Evolutionary conservation across 1,284 basidiomycete genomes (phyloP).

Genomic region (Ustilago hordei): DNA sequence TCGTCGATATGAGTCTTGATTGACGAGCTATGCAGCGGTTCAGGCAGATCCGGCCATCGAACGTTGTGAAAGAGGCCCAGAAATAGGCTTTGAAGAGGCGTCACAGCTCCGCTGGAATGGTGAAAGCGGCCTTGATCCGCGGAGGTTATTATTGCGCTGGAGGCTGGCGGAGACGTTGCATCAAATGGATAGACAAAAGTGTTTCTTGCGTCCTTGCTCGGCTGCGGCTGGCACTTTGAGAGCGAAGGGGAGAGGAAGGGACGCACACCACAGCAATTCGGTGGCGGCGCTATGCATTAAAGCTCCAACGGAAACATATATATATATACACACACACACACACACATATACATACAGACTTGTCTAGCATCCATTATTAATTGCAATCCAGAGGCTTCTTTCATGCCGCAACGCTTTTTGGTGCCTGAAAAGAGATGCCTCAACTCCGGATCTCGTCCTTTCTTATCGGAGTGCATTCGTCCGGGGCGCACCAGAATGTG

Average conservation of each 20-base stretch:
- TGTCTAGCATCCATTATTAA: no score
- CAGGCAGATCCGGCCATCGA: neutral
- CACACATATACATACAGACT: no score
- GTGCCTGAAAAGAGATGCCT: conserved; percentile 3
- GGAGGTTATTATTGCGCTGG: neutral
- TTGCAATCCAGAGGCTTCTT: conserved; percentile 4
- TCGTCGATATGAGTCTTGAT: neutral
- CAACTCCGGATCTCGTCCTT: neutral
- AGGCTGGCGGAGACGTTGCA: neutral
- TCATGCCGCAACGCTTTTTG: conserved; percentile 1
- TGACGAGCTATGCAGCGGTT: neutral
- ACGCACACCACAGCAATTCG: neutral
- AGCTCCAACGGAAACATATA: conserved; percentile 2
- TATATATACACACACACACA: neutral
- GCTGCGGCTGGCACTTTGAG: neutral
- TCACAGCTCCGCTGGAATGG: neutral
- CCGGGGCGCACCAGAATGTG: neutral
- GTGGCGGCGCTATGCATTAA: neutral
- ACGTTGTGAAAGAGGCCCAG: neutral
- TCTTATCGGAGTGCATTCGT: conserved; percentile 5
- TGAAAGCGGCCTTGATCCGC: neutral
- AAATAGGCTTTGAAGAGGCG: neutral
- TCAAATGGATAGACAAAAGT: conserved; percentile 2
- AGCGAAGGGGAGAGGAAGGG: neutral
- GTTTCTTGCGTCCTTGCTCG: neutral